Evolutionary conservation across 2,329 filamentous ascomycete species (phyloP).

Genomic region (Thermochaetoides dissita): DNA sequence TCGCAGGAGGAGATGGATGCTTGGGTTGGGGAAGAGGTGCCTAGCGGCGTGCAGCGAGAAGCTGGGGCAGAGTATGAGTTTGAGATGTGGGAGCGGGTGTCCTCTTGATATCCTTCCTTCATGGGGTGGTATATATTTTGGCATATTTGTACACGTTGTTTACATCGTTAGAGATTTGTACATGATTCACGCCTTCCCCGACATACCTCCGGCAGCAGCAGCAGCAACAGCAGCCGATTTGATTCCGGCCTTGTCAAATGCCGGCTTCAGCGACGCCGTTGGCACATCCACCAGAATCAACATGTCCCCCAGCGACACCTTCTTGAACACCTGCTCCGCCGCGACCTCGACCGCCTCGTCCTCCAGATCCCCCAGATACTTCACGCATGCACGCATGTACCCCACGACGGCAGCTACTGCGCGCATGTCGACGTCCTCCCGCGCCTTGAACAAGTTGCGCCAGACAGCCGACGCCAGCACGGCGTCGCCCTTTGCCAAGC

Average conservation of each 20-base stretch:
- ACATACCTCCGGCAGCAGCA: too few relatives aligned
- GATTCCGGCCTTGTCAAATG: conserved; percentile 10
- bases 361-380: conserved; percentile 33
- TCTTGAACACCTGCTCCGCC: conserved; percentile 29
- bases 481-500: conserved; percentile 60
- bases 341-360: conserved; percentile 27
- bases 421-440: conserved; percentile 35
- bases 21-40: conserved; percentile 53
- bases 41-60: conserved; percentile 45
- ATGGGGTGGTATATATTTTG: too few relatives aligned
- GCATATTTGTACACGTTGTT: too few relatives aligned
- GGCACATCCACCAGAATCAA: conserved; percentile 27
- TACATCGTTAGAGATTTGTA: too few relatives aligned
- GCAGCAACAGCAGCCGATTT: not conserved
- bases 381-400: conserved; percentile 38
- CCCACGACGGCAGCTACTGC: conserved; percentile 39
- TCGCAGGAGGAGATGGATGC: conserved; percentile 38
- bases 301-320: conserved; percentile 22
- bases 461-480: conserved; percentile 72
- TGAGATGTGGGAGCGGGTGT: conserved; percentile 54
- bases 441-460: conserved; percentile 80
- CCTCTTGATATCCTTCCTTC: too few relatives aligned
- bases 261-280: conserved; percentile 17
- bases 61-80: conserved; percentile 53
- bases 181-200: too few relatives aligned